Evolutionary conservation across 352 stramenopile species (phyloP).

Genomic region (Phytophthora lateralis): DNA sequence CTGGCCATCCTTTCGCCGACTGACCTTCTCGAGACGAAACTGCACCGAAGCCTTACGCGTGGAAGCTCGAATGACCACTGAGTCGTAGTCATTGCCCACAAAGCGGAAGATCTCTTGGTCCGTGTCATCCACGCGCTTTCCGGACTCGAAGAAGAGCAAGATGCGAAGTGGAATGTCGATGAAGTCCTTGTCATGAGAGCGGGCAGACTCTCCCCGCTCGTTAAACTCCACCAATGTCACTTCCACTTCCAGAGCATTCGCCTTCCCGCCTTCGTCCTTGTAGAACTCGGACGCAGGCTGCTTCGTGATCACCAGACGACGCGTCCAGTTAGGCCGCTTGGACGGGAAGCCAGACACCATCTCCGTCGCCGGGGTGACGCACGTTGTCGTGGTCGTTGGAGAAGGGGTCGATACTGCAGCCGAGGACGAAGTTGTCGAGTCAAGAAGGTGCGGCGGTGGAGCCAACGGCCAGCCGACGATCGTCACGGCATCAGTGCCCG

Average conservation of each 20-base stretch:
- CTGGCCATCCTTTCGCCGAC: slow-evolving; percentile 83
- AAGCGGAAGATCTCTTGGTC: slow-evolving; percentile 90
- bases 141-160: slow-evolving; percentile 84
- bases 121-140: slow-evolving; percentile 82
- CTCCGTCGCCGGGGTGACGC: slow-evolving; percentile 13
- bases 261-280: slow-evolving; percentile 89
- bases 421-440: slow-evolving; percentile 17
- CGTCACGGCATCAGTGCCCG: slow-evolving; percentile 1
- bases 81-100: slow-evolving; percentile 87
- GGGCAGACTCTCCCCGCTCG: slow-evolving; percentile 61
- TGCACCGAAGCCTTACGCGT: slow-evolving; percentile 73
- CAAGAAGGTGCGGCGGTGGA: slow-evolving; percentile 30
- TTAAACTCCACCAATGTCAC: slow-evolving; percentile 86
- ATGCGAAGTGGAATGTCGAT: slow-evolving; percentile 83
- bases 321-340: slow-evolving; percentile 64
- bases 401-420: slow-evolving; percentile 15
- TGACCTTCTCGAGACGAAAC: slow-evolving; percentile 88
- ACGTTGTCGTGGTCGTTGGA: slow-evolving; percentile 8
- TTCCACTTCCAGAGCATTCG: slow-evolving; percentile 81
- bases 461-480: slow-evolving; percentile 27
- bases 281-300: slow-evolving; percentile 88
- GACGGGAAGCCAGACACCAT: slow-evolving; percentile 6
- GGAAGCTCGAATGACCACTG: slow-evolving; percentile 68
- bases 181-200: slow-evolving; percentile 74
- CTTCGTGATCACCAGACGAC: slow-evolving; percentile 84